phyloP scores from a whole-genome alignment of 768 basidiomycete genomes.

The Suillus ampliporus region DNA sequence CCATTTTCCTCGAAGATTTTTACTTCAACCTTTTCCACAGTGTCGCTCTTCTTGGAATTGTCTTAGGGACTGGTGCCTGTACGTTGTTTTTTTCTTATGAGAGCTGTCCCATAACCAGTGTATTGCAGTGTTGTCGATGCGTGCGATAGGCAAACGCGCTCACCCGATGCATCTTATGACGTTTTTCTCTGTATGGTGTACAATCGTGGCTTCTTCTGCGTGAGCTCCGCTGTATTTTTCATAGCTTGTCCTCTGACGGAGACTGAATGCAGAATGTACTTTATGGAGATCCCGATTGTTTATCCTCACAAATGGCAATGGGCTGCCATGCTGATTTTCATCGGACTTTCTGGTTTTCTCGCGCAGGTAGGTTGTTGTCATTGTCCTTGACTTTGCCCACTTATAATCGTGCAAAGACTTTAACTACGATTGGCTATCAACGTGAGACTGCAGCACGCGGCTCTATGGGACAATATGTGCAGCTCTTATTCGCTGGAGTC shows the following conservation, averaged over 20 bases:
- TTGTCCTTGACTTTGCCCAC: not conserved
- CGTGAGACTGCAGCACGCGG: slow-evolving; percentile 70
- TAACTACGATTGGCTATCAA: slow-evolving; percentile 67
- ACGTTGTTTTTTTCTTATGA: slow-evolving; percentile 29
- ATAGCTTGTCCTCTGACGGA: slow-evolving; percentile 2
- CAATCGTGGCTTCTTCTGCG: slow-evolving; percentile 30
- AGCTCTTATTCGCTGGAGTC: slow-evolving; percentile 69
- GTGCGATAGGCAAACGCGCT: slow-evolving; percentile 77
- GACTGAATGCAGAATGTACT: slow-evolving; percentile 22
- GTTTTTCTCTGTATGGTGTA: slow-evolving; percentile 67
- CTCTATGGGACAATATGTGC: slow-evolving; percentile 63
- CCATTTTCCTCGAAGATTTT: not conserved
- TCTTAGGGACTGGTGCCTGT: slow-evolving; percentile 74
- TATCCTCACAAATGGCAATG: slow-evolving; percentile 27
- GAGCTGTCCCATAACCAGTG: not conserved
- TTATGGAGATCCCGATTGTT: slow-evolving; percentile 13
- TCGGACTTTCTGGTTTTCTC: slow-evolving; percentile 21
- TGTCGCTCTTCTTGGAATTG: slow-evolving; percentile 66
- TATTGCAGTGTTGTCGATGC: slow-evolving; percentile 51
- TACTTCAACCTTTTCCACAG: slow-evolving; percentile 37
- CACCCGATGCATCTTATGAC: slow-evolving; percentile 74
- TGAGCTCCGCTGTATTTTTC: slow-evolving; percentile 8
- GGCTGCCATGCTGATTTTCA: slow-evolving; percentile 17
- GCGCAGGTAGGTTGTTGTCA: slow-evolving; percentile 21
- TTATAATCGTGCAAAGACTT: slow-evolving; percentile 37